These are phyloP conservation scores for Pinus tabuliformis DNA, from an alignment of 75 land plant species.

Conservation along the genomic window DNA sequence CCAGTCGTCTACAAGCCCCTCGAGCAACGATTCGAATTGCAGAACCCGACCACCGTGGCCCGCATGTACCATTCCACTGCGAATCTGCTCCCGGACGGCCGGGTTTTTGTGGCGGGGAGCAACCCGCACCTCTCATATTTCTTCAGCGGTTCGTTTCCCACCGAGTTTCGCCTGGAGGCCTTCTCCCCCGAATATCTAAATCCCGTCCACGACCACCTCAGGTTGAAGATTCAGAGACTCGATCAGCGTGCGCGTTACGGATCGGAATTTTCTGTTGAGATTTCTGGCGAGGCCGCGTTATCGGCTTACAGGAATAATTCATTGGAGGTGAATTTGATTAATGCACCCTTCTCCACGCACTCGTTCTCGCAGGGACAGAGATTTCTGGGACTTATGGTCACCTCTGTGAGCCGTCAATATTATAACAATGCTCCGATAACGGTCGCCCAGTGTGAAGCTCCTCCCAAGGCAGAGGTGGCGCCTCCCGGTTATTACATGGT, in stretches of 20 bases:
- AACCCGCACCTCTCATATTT: conserved; percentile 24
- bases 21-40: background rate
- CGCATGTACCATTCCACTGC: conserved; percentile 37
- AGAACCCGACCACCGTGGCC: background rate
- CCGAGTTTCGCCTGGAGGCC: conserved; percentile 28
- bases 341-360: conserved; percentile 16
- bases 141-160: conserved; percentile 17
- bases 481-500: conserved; percentile 24
- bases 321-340: conserved; percentile 15
- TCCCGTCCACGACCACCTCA: background rate
- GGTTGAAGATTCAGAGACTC: background rate
- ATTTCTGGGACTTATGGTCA: background rate
- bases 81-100: conserved; percentile 21
- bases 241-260: background rate
- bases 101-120: conserved; percentile 28
- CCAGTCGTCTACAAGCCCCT: conserved; percentile 7
- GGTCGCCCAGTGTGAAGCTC: background rate
- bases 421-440: background rate
- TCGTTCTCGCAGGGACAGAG: conserved; percentile 20
- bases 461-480: conserved; percentile 13
- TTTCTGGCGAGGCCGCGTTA: background rate
- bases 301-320: background rate
- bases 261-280: background rate
- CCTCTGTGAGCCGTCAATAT: background rate
- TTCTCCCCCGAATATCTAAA: conserved; percentile 30